Evolutionary conservation across 2,329 filamentous ascomycete species (phyloP).

Genomic region (Cladosporium austrohemisphaericum): DNA sequence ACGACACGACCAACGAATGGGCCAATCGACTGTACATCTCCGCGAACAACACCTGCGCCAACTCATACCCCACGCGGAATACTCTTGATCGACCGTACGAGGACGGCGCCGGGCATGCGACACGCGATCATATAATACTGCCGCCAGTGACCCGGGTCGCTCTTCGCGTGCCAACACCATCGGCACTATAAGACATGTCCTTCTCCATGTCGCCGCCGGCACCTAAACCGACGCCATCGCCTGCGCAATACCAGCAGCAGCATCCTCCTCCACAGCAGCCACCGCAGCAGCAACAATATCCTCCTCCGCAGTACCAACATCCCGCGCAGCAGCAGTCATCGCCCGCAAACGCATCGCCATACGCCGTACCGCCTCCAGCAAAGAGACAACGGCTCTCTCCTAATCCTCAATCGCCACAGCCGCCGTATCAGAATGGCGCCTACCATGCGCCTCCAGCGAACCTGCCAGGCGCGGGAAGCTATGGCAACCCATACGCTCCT

Average conservation of each 20-base stretch:
- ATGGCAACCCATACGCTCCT: slow-evolving; percentile 38
- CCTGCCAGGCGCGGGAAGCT: slow-evolving; percentile 37
- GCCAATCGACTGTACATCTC: no score
- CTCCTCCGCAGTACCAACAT: slow-evolving; percentile 21
- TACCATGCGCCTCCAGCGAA: slow-evolving; percentile 38
- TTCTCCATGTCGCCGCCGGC: slow-evolving; percentile 29
- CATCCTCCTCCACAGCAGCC: slow-evolving; percentile 12
- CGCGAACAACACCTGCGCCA: no score
- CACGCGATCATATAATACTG: slow-evolving; percentile 2
- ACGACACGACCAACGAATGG: no score
- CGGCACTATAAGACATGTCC: slow-evolving; percentile 1
- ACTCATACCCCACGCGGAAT: neutral
- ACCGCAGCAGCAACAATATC: neutral
- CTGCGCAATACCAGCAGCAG: slow-evolving; percentile 25
- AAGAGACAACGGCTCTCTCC: slow-evolving; percentile 72
- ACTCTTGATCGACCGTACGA: neutral
- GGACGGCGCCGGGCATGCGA: slow-evolving; percentile 8
- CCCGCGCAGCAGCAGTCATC: slow-evolving; percentile 42
- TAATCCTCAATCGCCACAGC: slow-evolving; percentile 55
- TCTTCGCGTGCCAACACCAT: neutral
- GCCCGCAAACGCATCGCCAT: slow-evolving; percentile 32
- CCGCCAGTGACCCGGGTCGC: slow-evolving; percentile 8
- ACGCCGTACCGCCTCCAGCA: slow-evolving; percentile 60
- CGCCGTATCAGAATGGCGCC: slow-evolving; percentile 50
- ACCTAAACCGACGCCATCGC: slow-evolving; percentile 14